A percentile compares a stretch with the other conserved stretches of the same genome.
Conservation (phyloP, 2,329 filamentous ascomycete genomes). For the Aspergillus vadensis region DNA sequence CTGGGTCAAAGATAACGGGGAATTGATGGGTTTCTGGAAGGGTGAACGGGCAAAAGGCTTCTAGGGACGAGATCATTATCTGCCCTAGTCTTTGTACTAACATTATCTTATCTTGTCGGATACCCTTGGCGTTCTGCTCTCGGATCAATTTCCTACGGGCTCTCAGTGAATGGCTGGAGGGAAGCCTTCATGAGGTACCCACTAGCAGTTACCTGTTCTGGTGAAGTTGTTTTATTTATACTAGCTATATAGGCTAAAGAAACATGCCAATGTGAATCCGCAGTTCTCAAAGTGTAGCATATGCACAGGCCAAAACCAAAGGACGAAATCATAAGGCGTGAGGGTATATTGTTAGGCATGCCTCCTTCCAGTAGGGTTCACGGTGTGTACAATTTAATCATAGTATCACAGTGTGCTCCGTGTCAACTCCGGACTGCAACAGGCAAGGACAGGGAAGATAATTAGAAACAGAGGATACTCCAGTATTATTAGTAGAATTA, state of each 20-base stretch:
- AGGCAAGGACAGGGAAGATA: neutral
- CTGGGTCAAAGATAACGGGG: constrained; percentile 64
- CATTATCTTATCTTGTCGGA: neutral
- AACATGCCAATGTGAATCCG: neutral
- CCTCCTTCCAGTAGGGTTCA: neutral
- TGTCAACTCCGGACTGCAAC: neutral
- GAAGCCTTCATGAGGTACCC: neutral
- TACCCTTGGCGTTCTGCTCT: neutral
- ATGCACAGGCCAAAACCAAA: neutral
- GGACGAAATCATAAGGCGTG: neutral
- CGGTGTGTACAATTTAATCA: neutral
- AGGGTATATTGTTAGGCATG: constrained; percentile 2
- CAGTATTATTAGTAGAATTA: constrained; percentile 10
- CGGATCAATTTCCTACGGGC: neutral
- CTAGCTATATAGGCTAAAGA: constrained; percentile 7
- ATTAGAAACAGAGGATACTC: neutral
- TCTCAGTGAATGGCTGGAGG: neutral
- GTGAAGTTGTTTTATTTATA: neutral
- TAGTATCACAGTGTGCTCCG: neutral
- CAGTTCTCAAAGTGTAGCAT: neutral
- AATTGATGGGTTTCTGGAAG: constrained; percentile 64
- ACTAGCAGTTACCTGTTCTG: neutral
- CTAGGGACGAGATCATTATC: constrained; percentile 18
- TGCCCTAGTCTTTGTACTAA: neutral
- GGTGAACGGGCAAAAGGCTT: constrained; percentile 57